Conservation (phyloP, 1,284 basidiomycete genomes). For the Ganoderma resinaceum region DNA sequence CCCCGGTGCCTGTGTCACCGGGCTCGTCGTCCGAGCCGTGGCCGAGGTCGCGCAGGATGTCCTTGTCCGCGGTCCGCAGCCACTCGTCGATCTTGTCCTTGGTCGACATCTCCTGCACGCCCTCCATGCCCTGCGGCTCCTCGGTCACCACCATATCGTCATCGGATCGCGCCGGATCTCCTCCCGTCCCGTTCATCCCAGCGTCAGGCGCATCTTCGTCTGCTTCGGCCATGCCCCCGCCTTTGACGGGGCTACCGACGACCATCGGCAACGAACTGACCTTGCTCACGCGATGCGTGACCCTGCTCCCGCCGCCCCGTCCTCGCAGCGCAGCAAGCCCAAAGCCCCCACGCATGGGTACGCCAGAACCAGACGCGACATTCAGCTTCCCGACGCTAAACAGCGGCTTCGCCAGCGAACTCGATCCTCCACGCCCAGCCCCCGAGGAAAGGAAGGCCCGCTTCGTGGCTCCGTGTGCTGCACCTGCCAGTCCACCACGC, state of each 20-base stretch:
- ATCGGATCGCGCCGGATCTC: background rate
- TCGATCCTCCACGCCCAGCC: background rate
- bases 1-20: background rate
- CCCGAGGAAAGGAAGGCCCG: background rate
- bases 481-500: background rate
- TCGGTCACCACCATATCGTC: background rate
- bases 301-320: constrained; percentile 29
- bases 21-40: constrained; percentile 13
- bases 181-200: background rate
- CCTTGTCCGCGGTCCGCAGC: constrained; percentile 25
- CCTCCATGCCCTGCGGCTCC: constrained; percentile 1
- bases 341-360: background rate
- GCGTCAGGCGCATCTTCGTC: constrained; percentile 2
- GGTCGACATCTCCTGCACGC: constrained; percentile 14
- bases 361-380: constrained; percentile 1
- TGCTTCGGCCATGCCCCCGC: constrained; percentile 20
- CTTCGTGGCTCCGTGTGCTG: background rate
- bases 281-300: constrained; percentile 63
- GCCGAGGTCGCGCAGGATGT: constrained; percentile 25
- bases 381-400: constrained; percentile 5
- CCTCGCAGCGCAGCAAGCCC: constrained; percentile 6
- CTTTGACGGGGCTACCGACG: constrained; percentile 45
- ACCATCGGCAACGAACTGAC: constrained; percentile 62
- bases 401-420: constrained; percentile 3
- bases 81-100: constrained; percentile 28